phyloP scores from a whole-genome alignment of 78 protist species.

The Dictyostelium brefeldianum region DNA sequence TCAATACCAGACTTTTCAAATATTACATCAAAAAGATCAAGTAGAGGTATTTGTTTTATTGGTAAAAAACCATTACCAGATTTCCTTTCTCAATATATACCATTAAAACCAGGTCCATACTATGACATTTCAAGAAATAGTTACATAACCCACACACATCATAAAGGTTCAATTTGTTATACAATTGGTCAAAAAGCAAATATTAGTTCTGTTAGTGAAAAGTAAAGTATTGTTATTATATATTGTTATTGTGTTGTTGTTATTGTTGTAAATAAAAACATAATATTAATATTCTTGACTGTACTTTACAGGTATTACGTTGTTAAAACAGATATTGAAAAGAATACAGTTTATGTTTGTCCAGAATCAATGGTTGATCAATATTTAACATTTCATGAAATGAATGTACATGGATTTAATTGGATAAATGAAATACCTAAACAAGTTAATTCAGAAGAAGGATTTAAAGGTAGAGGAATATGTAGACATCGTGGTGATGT shows the following conservation, averaged over 20 bases:
- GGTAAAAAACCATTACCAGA: slow-evolving; percentile 86
- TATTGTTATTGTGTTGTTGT: too few relatives aligned
- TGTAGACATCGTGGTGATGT: slow-evolving; percentile 36
- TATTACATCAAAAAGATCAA: slow-evolving; percentile 37
- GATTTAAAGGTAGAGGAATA: slow-evolving; percentile 26
- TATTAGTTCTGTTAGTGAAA: slow-evolving; percentile 13
- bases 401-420: neutral
- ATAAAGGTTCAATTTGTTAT: slow-evolving; percentile 62
- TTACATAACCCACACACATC: neutral
- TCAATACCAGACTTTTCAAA: slow-evolving; percentile 26
- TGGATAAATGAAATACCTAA: slow-evolving; percentile 59
- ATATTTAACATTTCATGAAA: neutral
- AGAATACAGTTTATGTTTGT: slow-evolving; percentile 52
- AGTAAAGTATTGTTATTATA: too few relatives aligned
- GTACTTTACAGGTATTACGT: neutral
- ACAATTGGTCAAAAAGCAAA: slow-evolving; percentile 76
- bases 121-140: neutral
- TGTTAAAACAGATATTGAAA: slow-evolving; percentile 7
- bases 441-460: neutral
- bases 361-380: slow-evolving; percentile 43
- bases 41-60: slow-evolving; percentile 91
- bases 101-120: slow-evolving; percentile 31
- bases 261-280: too few relatives aligned
- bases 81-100: slow-evolving; percentile 68
- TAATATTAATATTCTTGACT: neutral